Percentiles rank a stretch among this genome's conserved stretches.
These are phyloP conservation scores for Herpetomonas tarakana DNA, from an alignment of 208 protist genomes.

Conservation along the genomic window DNA sequence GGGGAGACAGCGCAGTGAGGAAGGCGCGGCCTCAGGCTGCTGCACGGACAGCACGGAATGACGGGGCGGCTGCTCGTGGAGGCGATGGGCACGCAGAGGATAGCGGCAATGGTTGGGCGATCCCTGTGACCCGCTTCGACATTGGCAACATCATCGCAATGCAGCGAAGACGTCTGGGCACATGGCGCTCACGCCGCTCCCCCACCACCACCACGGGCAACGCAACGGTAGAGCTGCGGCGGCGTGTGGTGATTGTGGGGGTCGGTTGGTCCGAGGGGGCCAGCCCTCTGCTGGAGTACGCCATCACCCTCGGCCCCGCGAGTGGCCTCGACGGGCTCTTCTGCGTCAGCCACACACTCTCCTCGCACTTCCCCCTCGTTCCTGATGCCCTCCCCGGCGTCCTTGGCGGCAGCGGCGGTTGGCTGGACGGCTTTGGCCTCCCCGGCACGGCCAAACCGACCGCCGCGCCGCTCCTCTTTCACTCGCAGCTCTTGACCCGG, in stretches of 20 bases:
- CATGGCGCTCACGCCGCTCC: background rate
- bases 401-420: background rate
- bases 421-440: background rate
- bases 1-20: no score
- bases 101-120: background rate
- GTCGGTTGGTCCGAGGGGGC: slow-evolving; percentile 40
- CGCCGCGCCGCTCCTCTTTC: slow-evolving; percentile 8
- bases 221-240: background rate
- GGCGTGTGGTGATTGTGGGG: slow-evolving; percentile 21
- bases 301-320: slow-evolving; percentile 20
- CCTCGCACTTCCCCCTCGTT: slow-evolving; percentile 30
- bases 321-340: slow-evolving; percentile 28
- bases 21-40: no score
- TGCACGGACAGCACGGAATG: no score
- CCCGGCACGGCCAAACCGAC: background rate
- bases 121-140: background rate
- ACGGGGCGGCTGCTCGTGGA: no score
- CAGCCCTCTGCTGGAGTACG: slow-evolving; percentile 34
- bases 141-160: background rate
- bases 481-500: slow-evolving; percentile 15
- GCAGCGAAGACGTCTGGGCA: background rate
- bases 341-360: slow-evolving; percentile 37
- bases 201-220: no score
- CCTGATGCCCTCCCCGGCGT: slow-evolving; percentile 6
- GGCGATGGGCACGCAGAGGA: background rate